phyloP scores from a whole-genome alignment of 2,329 filamentous ascomycete genomes.

The Penicillium sp. region DNA sequence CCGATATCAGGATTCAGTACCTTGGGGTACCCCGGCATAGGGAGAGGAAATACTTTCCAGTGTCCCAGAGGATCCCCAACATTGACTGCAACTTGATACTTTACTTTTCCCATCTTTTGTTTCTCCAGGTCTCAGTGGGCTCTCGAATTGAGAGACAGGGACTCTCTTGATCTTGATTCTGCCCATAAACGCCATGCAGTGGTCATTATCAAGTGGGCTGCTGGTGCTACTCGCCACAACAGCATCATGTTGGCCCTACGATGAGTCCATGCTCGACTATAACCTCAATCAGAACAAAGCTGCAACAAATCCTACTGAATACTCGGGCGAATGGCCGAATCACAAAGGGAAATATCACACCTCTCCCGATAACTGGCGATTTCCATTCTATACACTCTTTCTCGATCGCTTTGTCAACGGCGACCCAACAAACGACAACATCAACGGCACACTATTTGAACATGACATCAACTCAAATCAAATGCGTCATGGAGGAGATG shows the following conservation, averaged over 20 bases:
- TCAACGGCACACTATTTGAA: slow-evolving; percentile 64
- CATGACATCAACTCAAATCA: slow-evolving; percentile 64
- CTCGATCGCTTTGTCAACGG: slow-evolving; percentile 68
- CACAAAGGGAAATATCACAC: slow-evolving; percentile 50
- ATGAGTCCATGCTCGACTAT: slow-evolving; percentile 55
- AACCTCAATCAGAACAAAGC: slow-evolving; percentile 65
- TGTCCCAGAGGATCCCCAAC: background rate
- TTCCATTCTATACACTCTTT: slow-evolving; percentile 69
- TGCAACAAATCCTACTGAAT: slow-evolving; percentile 60
- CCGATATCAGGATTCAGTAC: background rate
- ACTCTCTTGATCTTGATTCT: background rate
- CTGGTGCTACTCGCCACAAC: slow-evolving; percentile 37
- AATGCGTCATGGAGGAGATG: slow-evolving; percentile 66
- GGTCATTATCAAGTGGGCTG: slow-evolving; percentile 32
- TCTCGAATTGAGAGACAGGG: background rate
- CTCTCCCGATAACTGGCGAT: slow-evolving; percentile 66
- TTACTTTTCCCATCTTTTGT: background rate
- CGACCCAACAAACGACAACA: slow-evolving; percentile 65
- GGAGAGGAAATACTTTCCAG: background rate
- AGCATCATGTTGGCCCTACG: slow-evolving; percentile 49
- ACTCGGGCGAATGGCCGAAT: slow-evolving; percentile 58
- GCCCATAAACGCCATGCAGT: slow-evolving; percentile 32
- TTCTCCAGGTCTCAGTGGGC: too few relatives aligned
- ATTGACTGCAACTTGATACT: background rate
- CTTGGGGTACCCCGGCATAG: background rate